Evolutionary conservation across 768 basidiomycete genomes (phyloP).

Genomic region (Pluteus cervinus): DNA sequence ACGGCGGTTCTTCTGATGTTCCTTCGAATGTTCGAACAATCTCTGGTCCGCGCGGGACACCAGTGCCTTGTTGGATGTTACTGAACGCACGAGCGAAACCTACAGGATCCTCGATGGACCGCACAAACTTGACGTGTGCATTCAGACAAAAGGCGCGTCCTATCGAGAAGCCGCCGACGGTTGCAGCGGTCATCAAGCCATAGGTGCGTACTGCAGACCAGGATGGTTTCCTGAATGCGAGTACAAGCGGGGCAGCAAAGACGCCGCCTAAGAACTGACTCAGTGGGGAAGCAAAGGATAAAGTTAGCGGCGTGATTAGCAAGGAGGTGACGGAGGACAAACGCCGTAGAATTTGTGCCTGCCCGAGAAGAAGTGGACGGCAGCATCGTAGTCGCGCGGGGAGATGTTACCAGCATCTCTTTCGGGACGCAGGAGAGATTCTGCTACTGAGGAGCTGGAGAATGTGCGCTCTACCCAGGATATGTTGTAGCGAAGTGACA

Average conservation of each 20-base stretch:
- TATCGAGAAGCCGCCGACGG: constrained; percentile 22
- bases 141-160: constrained; percentile 22
- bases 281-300: constrained; percentile 1
- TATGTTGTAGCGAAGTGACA: constrained; percentile 27
- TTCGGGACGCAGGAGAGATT: constrained; percentile 47
- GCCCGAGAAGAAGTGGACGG: constrained; percentile 47
- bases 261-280: constrained; percentile 11
- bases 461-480: constrained; percentile 40
- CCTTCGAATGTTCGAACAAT: constrained; percentile 22
- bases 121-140: constrained; percentile 30
- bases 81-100: constrained; percentile 34
- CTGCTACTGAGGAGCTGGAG: constrained; percentile 28
- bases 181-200: constrained; percentile 13
- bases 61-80: constrained; percentile 39
- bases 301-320: neutral
- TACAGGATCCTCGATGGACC: constrained; percentile 31
- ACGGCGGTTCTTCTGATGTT: too few relatives aligned
- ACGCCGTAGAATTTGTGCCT: constrained; percentile 33
- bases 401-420: constrained; percentile 45
- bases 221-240: constrained; percentile 16
- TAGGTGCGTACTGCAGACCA: constrained; percentile 14
- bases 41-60: constrained; percentile 21
- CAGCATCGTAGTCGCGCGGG: constrained; percentile 49
- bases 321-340: constrained; percentile 11
- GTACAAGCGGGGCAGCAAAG: constrained; percentile 10